phyloP scores from a whole-genome alignment of 129 eudicot genomes.

The Smallanthus sonchifolius region DNA sequence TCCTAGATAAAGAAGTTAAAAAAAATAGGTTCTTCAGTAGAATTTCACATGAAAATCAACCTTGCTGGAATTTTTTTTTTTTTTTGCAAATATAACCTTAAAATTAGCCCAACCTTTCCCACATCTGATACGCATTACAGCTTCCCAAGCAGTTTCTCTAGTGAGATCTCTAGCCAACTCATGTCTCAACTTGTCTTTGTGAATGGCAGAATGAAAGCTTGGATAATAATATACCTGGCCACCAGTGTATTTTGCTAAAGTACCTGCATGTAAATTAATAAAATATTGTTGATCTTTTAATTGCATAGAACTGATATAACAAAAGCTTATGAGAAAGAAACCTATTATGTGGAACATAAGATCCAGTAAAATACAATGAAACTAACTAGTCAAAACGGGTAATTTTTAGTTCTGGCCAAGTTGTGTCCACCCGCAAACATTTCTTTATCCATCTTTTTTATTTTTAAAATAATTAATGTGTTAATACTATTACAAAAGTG shows the following conservation, averaged over 20 bases:
- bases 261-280: slow-evolving; percentile 43
- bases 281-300: not conserved
- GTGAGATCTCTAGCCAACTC: slow-evolving; percentile 93
- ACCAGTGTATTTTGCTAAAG: slow-evolving; percentile 94
- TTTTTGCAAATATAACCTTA: not conserved
- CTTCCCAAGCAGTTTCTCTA: slow-evolving; percentile 99
- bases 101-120: slow-evolving; percentile 66
- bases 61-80: slow-evolving; percentile 6
- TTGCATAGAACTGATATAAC: not conserved
- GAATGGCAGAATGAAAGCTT: slow-evolving; percentile 62
- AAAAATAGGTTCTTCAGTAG: slow-evolving; percentile 6
- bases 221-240: slow-evolving; percentile 96
- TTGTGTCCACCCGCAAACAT: not conserved
- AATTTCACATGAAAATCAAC: not conserved
- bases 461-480: not conserved
- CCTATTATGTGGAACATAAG: not conserved
- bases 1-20: slow-evolving; percentile 40
- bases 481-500: not conserved
- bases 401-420: not conserved
- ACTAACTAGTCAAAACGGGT: not conserved
- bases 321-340: not conserved
- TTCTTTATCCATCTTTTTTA: not conserved
- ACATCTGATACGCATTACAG: slow-evolving; percentile 97
- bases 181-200: slow-evolving; percentile 75
- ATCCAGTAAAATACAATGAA: not conserved